These are phyloP conservation scores for Naganishia cerealis DNA, from an alignment of 1,284 basidiomycete genomes.

Conservation along the genomic window DNA sequence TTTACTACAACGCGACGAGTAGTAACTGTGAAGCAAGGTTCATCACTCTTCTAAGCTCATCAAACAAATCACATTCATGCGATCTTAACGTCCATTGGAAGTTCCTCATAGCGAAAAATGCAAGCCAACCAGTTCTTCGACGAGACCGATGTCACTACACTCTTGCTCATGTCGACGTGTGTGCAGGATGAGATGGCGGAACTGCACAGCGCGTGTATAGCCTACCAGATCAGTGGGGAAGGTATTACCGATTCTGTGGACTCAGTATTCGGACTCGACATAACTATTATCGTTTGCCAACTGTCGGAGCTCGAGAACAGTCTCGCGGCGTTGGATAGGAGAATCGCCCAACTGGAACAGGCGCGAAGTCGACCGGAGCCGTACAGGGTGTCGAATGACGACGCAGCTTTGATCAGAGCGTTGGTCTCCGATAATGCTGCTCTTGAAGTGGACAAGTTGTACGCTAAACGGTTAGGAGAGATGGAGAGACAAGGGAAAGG, in stretches of 20 bases:
- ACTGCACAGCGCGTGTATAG: slow-evolving; percentile 17
- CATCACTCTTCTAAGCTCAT: too few relatives aligned
- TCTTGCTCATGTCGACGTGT: slow-evolving; percentile 15
- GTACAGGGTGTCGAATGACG: slow-evolving; percentile 16
- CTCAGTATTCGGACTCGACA: slow-evolving; percentile 11
- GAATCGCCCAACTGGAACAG: slow-evolving; percentile 19
- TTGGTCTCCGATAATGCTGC: slow-evolving; percentile 6
- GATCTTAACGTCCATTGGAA: too few relatives aligned
- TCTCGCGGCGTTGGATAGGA: slow-evolving; percentile 21
- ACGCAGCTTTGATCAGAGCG: slow-evolving; percentile 2
- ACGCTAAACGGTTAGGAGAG: background rate
- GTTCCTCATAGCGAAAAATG: background rate
- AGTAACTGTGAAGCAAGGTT: too few relatives aligned
- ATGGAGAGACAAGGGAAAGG: background rate
- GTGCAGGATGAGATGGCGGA: slow-evolving; percentile 22
- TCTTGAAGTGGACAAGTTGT: background rate
- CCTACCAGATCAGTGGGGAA: slow-evolving; percentile 10
- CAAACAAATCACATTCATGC: too few relatives aligned
- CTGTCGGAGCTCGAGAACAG: slow-evolving; percentile 6
- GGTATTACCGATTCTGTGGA: slow-evolving; percentile 1
- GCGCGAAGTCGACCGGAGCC: slow-evolving; percentile 12
- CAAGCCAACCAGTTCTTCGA: slow-evolving; percentile 17
- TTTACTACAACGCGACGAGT: too few relatives aligned
- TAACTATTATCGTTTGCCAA: slow-evolving; percentile 15
- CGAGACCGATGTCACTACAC: slow-evolving; percentile 16